Percentiles rank a stretch among this genome's conserved stretches.
These are phyloP conservation scores for Coemansia sp. DNA, from an alignment of 192 early-diverging fungal species.

Conservation along the genomic window DNA sequence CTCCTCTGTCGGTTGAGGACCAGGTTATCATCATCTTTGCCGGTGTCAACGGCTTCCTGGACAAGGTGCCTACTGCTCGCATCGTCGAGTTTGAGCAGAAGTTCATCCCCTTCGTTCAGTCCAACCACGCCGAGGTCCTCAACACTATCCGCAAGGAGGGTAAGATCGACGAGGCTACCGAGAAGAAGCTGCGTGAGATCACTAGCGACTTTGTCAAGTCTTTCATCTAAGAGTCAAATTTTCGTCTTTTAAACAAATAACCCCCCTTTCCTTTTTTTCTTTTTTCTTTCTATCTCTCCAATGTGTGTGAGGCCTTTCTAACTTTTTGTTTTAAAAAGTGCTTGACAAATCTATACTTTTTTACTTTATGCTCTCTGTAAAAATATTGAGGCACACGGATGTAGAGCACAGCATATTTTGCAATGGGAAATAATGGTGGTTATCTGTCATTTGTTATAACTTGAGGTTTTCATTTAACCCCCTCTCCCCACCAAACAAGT, in stretches of 20 bases:
- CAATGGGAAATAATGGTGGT: too few species aligned
- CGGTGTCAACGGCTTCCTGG: constrained; percentile 99
- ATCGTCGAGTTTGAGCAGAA: constrained; percentile 91
- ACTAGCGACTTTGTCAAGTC: constrained; percentile 73
- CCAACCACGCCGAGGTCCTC: constrained; percentile 86
- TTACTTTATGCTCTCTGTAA: constrained; percentile 4
- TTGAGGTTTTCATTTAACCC: too few species aligned
- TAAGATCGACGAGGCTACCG: constrained; percentile 82
- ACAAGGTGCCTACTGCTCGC: constrained; percentile 94
- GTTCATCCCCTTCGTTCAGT: constrained; percentile 81
- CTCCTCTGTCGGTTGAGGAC: constrained; percentile 92
- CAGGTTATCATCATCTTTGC: constrained; percentile 98
- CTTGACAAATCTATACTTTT: constrained; percentile 3
- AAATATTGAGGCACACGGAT: too few species aligned
- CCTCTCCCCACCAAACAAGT: too few species aligned
- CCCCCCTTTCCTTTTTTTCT: background rate
- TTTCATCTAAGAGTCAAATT: constrained; percentile 56
- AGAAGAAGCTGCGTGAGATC: constrained; percentile 90
- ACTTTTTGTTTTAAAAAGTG: background rate
- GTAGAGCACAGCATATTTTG: too few species aligned
- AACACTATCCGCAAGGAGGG: constrained; percentile 87
- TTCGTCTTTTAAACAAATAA: background rate
- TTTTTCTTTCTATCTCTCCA: background rate
- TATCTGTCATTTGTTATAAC: too few species aligned
- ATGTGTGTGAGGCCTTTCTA: background rate